Evolutionary conservation across 305 asterid species (phyloP), one percentile per base, ranked within the genome.

Genomic region (Fraxinus sp.): DNA sequence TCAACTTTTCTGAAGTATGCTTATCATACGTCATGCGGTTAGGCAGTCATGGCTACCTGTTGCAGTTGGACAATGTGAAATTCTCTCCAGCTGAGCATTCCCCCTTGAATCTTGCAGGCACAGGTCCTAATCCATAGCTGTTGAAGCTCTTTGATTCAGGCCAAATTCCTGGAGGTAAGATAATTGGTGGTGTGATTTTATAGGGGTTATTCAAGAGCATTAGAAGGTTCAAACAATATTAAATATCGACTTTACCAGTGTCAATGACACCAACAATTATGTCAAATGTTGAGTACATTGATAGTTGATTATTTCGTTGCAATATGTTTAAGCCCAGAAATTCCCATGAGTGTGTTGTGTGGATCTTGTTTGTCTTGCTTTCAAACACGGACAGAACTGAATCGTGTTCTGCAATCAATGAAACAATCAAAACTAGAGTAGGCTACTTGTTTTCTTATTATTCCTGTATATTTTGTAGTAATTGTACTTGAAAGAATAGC

Each of bases 71-170:
- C 75, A 72, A 57, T 7, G 90, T 91, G 85, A 86, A 90, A 77
- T 88, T 87, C 41, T 88, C 87, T 14, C 91, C 91, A 9, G 84
- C 81, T 73, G 86, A 49, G 83, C 92, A 90, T 33, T 72, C 88
- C 36, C 93, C 92, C 81, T 91, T 90, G 87, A 89, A 91, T 87
- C 85, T 88, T 30, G 85, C 22, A 0, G 94, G 93, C 80, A 89
- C 89, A 5, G 89, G 88, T 36, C 91, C 87, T 68, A 88, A 71
- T 75, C 90, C 90, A 16, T 85, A 73, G 43, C 88, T 89, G 52
- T 55, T 78, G 86, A 90, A 90, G 82, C 93, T 90, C 83, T 82
- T 59, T 18, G 91, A 90, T 83, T 90, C 93, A 1, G 94, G 94
- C 93, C 92, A 89, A 80, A 91, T 85, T 76, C 92, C 94, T 91